Conservation (phyloP, 2,329 filamentous ascomycete species). For the Trichoderma sp. region DNA sequence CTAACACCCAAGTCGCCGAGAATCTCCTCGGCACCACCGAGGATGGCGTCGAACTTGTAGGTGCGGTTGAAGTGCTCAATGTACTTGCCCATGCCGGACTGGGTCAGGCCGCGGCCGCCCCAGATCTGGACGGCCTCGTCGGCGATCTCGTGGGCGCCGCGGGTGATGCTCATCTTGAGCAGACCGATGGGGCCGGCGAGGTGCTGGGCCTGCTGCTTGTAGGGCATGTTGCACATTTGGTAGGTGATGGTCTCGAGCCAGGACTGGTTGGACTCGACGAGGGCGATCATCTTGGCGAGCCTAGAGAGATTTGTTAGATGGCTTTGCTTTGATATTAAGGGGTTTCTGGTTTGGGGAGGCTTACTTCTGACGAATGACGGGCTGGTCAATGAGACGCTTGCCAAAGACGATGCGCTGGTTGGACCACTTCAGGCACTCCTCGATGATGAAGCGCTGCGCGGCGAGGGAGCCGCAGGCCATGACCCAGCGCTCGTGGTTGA, state of each 20-base stretch:
- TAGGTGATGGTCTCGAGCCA: conserved; percentile 84
- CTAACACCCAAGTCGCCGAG: conserved; percentile 76
- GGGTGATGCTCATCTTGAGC: conserved; percentile 75
- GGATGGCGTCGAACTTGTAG: conserved; percentile 76
- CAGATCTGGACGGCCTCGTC: conserved; percentile 85
- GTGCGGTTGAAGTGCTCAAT: conserved; percentile 83
- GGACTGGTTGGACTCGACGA: conserved; percentile 76
- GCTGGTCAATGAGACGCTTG: conserved; percentile 78
- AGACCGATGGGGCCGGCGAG: conserved; percentile 79
- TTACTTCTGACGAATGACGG: conserved; percentile 77
- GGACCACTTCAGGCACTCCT: conserved; percentile 84
- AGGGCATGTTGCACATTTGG: conserved; percentile 85
- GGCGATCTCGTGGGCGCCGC: conserved; percentile 77
- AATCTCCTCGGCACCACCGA: conserved; percentile 82
- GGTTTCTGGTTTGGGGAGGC: conserved; percentile 20
- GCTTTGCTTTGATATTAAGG: neutral
- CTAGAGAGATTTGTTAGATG: conserved; percentile 33
- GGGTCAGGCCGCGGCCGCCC: conserved; percentile 75
- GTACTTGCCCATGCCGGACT: conserved; percentile 76
- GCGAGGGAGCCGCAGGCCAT: conserved; percentile 65
- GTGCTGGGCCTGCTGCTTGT: conserved; percentile 69
- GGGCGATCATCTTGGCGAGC: conserved; percentile 82
- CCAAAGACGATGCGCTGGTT: conserved; percentile 83
- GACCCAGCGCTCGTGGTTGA: conserved; percentile 82
- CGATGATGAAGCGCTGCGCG: conserved; percentile 65